Percentiles rank a stretch among this genome's conserved stretches.
Evolutionary conservation across 2,329 filamentous ascomycete species (phyloP).

Genomic region (Talaromyces sp.): DNA sequence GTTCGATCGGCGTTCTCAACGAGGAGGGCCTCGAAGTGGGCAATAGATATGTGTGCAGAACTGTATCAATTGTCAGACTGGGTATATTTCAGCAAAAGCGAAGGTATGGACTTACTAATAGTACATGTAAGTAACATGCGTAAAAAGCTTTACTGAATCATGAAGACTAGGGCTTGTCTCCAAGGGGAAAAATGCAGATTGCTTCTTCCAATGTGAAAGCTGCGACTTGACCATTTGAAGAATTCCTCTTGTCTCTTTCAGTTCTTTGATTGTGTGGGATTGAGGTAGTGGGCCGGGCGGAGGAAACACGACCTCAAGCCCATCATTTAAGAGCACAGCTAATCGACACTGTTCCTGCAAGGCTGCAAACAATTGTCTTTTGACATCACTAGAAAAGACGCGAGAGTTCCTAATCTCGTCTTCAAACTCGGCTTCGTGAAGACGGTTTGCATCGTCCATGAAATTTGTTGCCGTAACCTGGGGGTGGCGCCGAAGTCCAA

Average conservation of each 20-base stretch:
- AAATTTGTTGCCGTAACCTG: conserved; percentile 47
- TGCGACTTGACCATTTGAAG: conserved; percentile 12
- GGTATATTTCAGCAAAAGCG: neutral
- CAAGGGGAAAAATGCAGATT: conserved; percentile 2
- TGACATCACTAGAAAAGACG: conserved; percentile 44
- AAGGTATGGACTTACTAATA: conserved; percentile 39
- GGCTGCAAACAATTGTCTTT: conserved; percentile 41
- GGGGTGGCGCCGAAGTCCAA: conserved; percentile 48
- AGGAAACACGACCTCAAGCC: conserved; percentile 43
- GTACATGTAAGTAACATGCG: conserved; percentile 48
- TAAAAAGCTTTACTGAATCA: conserved; percentile 42
- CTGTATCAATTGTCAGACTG: conserved; percentile 17
- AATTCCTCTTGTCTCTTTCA: neutral
- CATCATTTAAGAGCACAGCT: conserved; percentile 43
- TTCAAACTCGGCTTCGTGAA: conserved; percentile 41
- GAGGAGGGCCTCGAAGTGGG: conserved; percentile 44
- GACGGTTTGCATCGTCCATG: conserved; percentile 34
- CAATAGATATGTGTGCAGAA: conserved; percentile 40
- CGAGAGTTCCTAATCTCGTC: conserved; percentile 42
- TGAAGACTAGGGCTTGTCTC: conserved; percentile 21
- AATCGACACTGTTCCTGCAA: conserved; percentile 44
- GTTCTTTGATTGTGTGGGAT: conserved; percentile 4
- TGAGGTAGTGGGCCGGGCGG: conserved; percentile 14
- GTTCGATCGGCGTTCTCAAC: conserved; percentile 32
- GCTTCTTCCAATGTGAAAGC: conserved; percentile 16